Percentiles rank a stretch among this genome's conserved stretches.
phyloP scores from a whole-genome alignment of 345 rosid species.

The Lumnitzera littorea region DNA sequence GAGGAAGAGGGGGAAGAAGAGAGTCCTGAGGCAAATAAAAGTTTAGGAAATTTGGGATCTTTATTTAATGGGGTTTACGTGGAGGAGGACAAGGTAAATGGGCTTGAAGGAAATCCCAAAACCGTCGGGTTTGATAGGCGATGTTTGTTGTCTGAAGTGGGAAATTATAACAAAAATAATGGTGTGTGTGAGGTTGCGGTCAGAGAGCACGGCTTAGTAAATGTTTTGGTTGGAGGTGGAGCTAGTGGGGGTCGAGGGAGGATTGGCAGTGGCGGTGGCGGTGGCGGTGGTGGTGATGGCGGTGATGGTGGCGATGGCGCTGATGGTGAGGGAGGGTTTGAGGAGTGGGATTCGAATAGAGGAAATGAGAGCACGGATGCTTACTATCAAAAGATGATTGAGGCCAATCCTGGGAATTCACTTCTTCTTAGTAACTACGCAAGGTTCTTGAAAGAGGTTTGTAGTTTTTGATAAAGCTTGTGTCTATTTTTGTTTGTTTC shows the following conservation, averaged over 20 bases:
- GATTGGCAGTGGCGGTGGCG: constrained; percentile 35
- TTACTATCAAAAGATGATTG: constrained; percentile 72
- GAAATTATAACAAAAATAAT: constrained; percentile 2
- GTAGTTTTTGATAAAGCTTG: background rate
- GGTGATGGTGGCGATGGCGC: constrained; percentile 37
- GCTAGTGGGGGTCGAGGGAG: constrained; percentile 33
- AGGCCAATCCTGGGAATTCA: constrained; percentile 74
- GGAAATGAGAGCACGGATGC: constrained; percentile 40
- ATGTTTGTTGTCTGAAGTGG: constrained; percentile 21
- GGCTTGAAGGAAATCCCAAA: constrained; percentile 16
- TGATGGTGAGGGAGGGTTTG: constrained; percentile 26
- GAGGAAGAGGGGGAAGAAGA: constrained; percentile 29
- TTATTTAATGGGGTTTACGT: too few species aligned
- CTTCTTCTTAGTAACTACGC: constrained; percentile 83
- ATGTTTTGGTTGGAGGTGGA: constrained; percentile 27
- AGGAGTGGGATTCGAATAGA: constrained; percentile 24
- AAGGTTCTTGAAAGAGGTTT: constrained; percentile 78
- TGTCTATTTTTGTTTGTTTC: background rate
- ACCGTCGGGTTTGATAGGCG: background rate
- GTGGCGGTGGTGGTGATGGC: constrained; percentile 34
- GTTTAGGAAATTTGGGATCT: background rate
- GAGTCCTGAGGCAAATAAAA: background rate
- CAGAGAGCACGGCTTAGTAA: too few species aligned
- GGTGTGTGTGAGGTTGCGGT: too few species aligned
- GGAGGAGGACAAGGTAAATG: constrained; percentile 5